phyloP scores from a whole-genome alignment of 2,329 filamentous ascomycete species.

The Exophiala sideris region DNA sequence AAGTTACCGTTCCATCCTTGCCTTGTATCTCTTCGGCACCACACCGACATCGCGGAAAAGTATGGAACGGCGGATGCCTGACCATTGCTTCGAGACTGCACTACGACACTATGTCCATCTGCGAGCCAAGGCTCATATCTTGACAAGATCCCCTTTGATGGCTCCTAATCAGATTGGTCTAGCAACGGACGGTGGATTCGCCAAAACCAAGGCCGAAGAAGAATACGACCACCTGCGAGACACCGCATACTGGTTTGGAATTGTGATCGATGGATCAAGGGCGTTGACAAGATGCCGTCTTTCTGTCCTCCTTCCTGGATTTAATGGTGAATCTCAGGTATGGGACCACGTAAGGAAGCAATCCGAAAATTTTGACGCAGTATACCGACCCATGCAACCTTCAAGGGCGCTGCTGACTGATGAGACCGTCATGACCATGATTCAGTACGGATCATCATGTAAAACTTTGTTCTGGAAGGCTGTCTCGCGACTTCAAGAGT shows the following conservation, averaged over 20 bases:
- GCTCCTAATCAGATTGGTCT: too few relatives aligned
- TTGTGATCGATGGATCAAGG: constrained; percentile 6
- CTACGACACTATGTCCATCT: too few relatives aligned
- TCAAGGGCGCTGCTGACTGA: constrained; percentile 1
- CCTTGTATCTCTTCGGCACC: constrained; percentile 10
- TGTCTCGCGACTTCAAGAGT: constrained; percentile 5
- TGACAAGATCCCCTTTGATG: too few relatives aligned
- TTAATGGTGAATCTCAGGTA: constrained; percentile 1
- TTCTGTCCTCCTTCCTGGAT: constrained; percentile 7
- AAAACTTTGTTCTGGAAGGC: constrained; percentile 11
- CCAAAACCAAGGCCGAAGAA: not conserved
- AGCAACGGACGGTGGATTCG: too few relatives aligned
- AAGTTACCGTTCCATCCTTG: constrained; percentile 10
- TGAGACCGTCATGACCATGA: constrained; percentile 3
- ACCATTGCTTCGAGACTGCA: too few relatives aligned
- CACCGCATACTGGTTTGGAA: constrained; percentile 14
- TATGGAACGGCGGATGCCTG: not conserved
- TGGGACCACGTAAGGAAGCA: not conserved
- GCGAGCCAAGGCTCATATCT: too few relatives aligned
- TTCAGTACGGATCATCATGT: constrained; percentile 3
- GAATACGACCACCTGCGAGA: constrained; percentile 6
- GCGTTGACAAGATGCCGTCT: constrained; percentile 5
- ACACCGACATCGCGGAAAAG: constrained; percentile 1
- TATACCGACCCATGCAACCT: not conserved
- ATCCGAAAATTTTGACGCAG: not conserved